Conservation (phyloP, 2,329 filamentous ascomycete genomes). For the Xylaria multiplex region DNA sequence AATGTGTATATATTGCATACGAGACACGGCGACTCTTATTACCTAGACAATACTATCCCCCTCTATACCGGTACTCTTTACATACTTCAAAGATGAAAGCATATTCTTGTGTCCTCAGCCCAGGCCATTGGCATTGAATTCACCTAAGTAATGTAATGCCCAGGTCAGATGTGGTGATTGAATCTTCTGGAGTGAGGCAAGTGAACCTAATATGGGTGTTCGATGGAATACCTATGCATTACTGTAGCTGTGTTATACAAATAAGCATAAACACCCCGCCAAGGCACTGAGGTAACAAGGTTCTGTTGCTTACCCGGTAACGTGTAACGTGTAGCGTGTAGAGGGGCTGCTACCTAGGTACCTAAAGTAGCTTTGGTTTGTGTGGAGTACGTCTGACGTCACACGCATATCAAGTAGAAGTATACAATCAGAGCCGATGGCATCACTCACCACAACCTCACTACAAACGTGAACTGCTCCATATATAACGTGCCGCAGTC, state of each 20-base stretch:
- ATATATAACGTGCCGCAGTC: neutral
- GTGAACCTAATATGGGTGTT: too few relatives aligned
- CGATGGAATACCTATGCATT: too few relatives aligned
- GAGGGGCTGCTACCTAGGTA: too few relatives aligned
- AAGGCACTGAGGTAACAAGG: too few relatives aligned
- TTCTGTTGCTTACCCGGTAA: too few relatives aligned
- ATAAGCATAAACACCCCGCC: neutral
- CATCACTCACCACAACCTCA: conserved; percentile 50
- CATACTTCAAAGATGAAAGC: neutral
- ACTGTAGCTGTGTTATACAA: too few relatives aligned
- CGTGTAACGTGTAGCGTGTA: too few relatives aligned
- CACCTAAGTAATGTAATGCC: neutral
- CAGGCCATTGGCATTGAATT: neutral
- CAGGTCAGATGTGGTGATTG: neutral
- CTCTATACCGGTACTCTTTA: neutral
- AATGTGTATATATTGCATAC: conserved; percentile 35
- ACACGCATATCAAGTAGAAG: conserved; percentile 7
- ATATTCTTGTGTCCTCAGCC: neutral
- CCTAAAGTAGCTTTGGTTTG: too few relatives aligned
- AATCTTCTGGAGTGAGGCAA: too few relatives aligned
- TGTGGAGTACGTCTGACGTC: conserved; percentile 25
- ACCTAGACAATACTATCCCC: conserved; percentile 1
- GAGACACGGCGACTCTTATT: conserved; percentile 19
- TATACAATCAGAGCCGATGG: conserved; percentile 19
- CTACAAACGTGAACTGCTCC: conserved; percentile 41